Evolutionary conservation across 345 rosid species (phyloP).

Genomic region (Salix koriyanagi): DNA sequence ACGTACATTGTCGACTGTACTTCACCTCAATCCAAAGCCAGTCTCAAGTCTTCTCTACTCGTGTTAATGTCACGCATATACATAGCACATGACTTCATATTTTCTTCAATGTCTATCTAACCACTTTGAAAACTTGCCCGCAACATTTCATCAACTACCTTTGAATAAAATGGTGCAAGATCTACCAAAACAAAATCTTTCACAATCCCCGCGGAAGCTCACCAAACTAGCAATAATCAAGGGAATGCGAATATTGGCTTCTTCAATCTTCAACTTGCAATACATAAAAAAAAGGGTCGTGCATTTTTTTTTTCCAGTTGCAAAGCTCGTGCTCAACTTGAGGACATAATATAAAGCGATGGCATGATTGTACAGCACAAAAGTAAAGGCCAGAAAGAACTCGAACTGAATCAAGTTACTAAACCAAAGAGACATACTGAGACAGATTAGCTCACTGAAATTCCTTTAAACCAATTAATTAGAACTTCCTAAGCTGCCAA

Average conservation of each 20-base stretch:
- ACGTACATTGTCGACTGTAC: neutral
- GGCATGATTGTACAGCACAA: neutral
- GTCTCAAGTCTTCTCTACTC: neutral
- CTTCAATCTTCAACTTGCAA: neutral
- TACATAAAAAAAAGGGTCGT: neutral
- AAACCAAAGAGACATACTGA: neutral
- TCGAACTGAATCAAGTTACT: neutral
- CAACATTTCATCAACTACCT: slow-evolving; percentile 12
- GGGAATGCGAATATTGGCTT: neutral
- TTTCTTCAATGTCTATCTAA: slow-evolving; percentile 12
- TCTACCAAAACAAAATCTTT: neutral
- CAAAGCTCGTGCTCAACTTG: neutral
- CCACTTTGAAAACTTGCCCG: slow-evolving; percentile 1
- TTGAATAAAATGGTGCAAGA: slow-evolving; percentile 9
- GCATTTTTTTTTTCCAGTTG: neutral
- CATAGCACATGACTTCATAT: neutral
- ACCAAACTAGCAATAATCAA: neutral
- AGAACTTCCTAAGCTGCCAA: neutral
- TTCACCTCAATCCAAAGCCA: neutral
- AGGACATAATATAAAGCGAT: neutral
- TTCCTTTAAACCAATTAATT: neutral
- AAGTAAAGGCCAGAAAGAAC: neutral
- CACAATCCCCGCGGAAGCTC: neutral
- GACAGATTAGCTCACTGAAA: neutral
- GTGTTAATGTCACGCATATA: neutral